Conservation (phyloP, 495 filamentous ascomycete genomes). For the Aspergillus asperescens region DNA sequence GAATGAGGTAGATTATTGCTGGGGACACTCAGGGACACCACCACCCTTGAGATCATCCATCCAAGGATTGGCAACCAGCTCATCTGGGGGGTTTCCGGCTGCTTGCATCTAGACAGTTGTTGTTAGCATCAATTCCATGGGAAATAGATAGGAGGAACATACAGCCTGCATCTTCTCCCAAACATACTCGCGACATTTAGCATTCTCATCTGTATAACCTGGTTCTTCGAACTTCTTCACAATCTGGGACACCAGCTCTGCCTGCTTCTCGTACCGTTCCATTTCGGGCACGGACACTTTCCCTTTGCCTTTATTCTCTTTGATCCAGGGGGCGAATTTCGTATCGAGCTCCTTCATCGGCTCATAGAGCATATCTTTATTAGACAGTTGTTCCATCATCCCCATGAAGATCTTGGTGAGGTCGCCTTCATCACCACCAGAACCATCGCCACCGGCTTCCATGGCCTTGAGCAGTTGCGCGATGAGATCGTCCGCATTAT, state of each 20-base stretch:
- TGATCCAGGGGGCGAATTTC: constrained; percentile 87
- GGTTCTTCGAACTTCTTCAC: constrained; percentile 78
- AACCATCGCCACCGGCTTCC: constrained; percentile 49
- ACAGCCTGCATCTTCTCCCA: constrained; percentile 98
- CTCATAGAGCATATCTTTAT: constrained; percentile 96
- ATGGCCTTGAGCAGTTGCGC: constrained; percentile 80
- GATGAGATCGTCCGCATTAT: constrained; percentile 70
- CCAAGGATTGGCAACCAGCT: constrained; percentile 75
- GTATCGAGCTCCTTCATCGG: constrained; percentile 94
- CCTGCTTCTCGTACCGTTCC: constrained; percentile 75
- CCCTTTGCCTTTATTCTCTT: constrained; percentile 61
- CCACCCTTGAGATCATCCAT: constrained; percentile 33
- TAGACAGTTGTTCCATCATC: constrained; percentile 98
- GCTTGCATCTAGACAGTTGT: constrained; percentile 76
- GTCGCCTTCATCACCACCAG: constrained; percentile 69
- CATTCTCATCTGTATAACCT: constrained; percentile 73
- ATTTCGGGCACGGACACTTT: constrained; percentile 63
- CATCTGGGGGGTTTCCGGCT: constrained; percentile 79
- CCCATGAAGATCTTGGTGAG: constrained; percentile 87
- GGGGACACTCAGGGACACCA: constrained; percentile 36
- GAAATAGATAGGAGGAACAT: constrained; percentile 22
- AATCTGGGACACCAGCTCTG: constrained; percentile 77
- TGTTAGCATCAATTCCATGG: constrained; percentile 1
- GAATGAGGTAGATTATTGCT: constrained; percentile 34
- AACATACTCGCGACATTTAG: constrained; percentile 81